phyloP scores from a whole-genome alignment of 148 eudicot genomes.

The Silene uniflora region DNA sequence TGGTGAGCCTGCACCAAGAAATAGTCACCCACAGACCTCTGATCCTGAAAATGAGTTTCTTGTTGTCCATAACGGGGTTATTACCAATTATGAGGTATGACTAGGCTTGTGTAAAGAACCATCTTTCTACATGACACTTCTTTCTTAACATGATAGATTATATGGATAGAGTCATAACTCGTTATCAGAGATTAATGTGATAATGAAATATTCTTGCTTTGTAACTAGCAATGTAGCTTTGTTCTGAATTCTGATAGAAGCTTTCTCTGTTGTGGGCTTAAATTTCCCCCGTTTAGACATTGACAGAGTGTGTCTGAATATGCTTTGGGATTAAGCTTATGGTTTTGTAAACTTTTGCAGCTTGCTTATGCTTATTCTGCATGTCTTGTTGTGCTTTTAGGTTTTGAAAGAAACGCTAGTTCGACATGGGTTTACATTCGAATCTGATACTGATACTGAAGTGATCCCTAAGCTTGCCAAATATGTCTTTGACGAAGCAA shows the following conservation, averaged over 20 bases:
- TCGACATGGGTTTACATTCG: slow-evolving; percentile 88
- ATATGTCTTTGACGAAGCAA: slow-evolving; percentile 88
- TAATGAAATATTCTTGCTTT: neutral
- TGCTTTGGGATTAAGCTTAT: neutral
- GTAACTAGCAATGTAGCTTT: neutral
- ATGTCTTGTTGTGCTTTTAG: slow-evolving; percentile 34
- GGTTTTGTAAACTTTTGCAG: neutral
- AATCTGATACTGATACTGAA: slow-evolving; percentile 98
- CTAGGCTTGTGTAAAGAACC: neutral
- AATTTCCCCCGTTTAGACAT: too few species aligned
- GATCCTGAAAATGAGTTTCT: slow-evolving; percentile 78
- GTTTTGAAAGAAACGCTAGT: slow-evolving; percentile 81
- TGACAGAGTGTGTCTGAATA: neutral
- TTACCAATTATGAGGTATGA: slow-evolving; percentile 87
- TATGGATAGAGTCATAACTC: neutral
- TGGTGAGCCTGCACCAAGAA: slow-evolving; percentile 94
- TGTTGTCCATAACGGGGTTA: slow-evolving; percentile 94
- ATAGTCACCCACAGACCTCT: slow-evolving; percentile 96
- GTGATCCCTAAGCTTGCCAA: slow-evolving; percentile 99
- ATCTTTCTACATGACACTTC: neutral
- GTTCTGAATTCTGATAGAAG: slow-evolving; percentile 1
- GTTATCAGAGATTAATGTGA: neutral
- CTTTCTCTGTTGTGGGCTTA: neutral
- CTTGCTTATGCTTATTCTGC: slow-evolving; percentile 6
- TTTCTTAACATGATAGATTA: neutral